Percentiles rank a stretch among this genome's conserved stretches.
These are phyloP conservation scores for Fusarium mundagurra DNA, from an alignment of 2,329 filamentous ascomycete species.

Conservation along the genomic window DNA sequence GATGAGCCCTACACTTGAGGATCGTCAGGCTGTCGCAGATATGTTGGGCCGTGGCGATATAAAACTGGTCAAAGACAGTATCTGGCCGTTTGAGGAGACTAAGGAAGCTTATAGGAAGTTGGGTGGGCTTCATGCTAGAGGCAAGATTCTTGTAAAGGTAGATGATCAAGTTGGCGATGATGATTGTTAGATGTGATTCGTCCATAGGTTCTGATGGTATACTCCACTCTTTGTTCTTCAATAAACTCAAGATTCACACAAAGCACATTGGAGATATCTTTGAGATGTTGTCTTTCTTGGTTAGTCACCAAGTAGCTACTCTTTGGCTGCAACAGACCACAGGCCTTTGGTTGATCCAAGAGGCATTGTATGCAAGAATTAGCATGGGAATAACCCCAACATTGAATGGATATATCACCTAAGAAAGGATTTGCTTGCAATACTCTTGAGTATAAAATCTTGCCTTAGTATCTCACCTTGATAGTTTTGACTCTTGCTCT, in stretches of 20 bases:
- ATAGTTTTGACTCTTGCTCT: not conserved
- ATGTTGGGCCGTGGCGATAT: conserved; percentile 29
- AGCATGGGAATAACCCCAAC: not conserved
- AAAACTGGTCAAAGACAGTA: not conserved
- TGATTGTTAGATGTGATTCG: conserved; percentile 12
- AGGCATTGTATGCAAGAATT: not conserved
- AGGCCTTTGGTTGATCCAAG: not conserved
- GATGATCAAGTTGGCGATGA: conserved; percentile 39
- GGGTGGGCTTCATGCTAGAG: conserved; percentile 44
- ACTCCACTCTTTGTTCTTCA: not conserved
- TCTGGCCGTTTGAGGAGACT: not conserved
- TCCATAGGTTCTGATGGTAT: not conserved
- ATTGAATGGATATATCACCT: fast-evolving
- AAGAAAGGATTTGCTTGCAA: not conserved
- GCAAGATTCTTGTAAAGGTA: conserved; percentile 53
- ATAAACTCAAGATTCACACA: not conserved
- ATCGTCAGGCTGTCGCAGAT: conserved; percentile 46
- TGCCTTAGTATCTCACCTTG: not conserved
- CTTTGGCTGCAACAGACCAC: not conserved
- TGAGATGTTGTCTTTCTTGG: not conserved
- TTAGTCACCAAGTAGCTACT: not conserved
- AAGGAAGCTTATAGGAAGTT: conserved; percentile 1
- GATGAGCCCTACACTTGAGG: conserved; percentile 47
- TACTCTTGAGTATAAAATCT: not conserved
- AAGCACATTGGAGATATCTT: not conserved